These are phyloP conservation scores for Prunus campanulata DNA, from an alignment of 306 rosid species.

Conservation along the genomic window DNA sequence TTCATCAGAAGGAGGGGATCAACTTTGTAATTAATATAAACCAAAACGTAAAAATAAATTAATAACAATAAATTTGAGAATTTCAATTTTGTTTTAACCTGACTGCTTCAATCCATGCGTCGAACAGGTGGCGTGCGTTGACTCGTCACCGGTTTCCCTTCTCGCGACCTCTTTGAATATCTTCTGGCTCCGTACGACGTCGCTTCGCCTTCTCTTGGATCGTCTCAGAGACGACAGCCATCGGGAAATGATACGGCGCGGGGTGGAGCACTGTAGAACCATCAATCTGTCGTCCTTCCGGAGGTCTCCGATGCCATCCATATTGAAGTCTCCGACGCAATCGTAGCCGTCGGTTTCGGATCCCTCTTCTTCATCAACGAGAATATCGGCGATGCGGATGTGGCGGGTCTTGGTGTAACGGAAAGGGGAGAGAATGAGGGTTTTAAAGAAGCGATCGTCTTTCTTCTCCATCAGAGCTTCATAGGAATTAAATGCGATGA, in stretches of 20 bases:
- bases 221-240: slow-evolving; percentile 46
- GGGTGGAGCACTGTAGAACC: slow-evolving; percentile 39
- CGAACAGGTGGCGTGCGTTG: slow-evolving; percentile 23
- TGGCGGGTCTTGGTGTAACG: slow-evolving; percentile 20
- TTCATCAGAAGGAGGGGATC: not conserved
- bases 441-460: slow-evolving; percentile 26
- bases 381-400: slow-evolving; percentile 60
- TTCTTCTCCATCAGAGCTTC: not conserved
- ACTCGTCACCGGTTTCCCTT: not conserved
- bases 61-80: not conserved
- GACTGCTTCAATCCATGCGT: slow-evolving; percentile 23
- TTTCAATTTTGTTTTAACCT: slow-evolving; percentile 32
- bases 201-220: slow-evolving; percentile 21
- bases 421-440: slow-evolving; percentile 13
- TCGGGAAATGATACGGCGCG: slow-evolving; percentile 45
- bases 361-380: slow-evolving; percentile 26
- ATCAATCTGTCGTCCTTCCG: slow-evolving; percentile 1
- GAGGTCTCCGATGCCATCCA: slow-evolving; percentile 29
- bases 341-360: slow-evolving; percentile 22
- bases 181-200: slow-evolving; percentile 13
- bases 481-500: not conserved
- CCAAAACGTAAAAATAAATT: not conserved
- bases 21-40: not conserved
- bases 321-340: slow-evolving; percentile 14
- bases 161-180: slow-evolving; percentile 2